Percentiles rank a stretch among this genome's conserved stretches.
Evolutionary conservation across 2,329 filamentous ascomycete species (phyloP).

Genomic region (Fusarium aywerte): DNA sequence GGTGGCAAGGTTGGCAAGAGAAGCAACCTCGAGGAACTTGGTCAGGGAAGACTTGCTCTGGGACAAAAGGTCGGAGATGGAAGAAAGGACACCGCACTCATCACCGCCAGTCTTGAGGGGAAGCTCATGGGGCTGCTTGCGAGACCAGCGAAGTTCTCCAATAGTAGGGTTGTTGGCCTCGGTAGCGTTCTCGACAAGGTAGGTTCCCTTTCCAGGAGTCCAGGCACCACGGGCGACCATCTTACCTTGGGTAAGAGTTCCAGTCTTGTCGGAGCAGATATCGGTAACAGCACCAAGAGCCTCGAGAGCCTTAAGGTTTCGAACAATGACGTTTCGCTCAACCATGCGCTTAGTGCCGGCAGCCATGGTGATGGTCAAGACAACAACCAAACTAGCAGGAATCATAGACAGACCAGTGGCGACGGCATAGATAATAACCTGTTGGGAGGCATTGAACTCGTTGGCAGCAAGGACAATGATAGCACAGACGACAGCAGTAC

Average conservation of each 20-base stretch:
- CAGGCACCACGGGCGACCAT: constrained; percentile 72
- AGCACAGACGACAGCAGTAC: constrained; percentile 73
- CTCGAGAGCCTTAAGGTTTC: constrained; percentile 64
- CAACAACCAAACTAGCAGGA: constrained; percentile 60
- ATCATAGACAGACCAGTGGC: constrained; percentile 62
- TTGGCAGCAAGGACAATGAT: constrained; percentile 76
- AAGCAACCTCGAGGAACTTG: constrained; percentile 68
- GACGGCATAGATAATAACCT: constrained; percentile 69
- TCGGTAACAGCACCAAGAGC: constrained; percentile 70
- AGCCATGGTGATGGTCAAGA: constrained; percentile 70
- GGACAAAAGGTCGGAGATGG: constrained; percentile 52
- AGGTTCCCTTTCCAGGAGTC: constrained; percentile 67
- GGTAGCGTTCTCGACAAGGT: constrained; percentile 64
- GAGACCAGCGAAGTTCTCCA: constrained; percentile 58
- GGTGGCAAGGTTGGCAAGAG: constrained; percentile 65
- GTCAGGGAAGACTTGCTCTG: constrained; percentile 57
- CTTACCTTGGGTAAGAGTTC: constrained; percentile 71
- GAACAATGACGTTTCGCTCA: constrained; percentile 63
- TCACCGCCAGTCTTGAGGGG: constrained; percentile 50
- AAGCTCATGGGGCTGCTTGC: constrained; percentile 54
- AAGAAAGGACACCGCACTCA: constrained; percentile 39
- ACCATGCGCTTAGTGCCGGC: constrained; percentile 65
- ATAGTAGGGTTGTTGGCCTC: constrained; percentile 67
- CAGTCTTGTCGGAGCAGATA: constrained; percentile 66
- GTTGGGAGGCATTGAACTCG: constrained; percentile 61